Percentiles rank a stretch among this genome's conserved stretches.
phyloP scores from a whole-genome alignment of 2,329 filamentous ascomycete species.

The Helotiales sp. region DNA sequence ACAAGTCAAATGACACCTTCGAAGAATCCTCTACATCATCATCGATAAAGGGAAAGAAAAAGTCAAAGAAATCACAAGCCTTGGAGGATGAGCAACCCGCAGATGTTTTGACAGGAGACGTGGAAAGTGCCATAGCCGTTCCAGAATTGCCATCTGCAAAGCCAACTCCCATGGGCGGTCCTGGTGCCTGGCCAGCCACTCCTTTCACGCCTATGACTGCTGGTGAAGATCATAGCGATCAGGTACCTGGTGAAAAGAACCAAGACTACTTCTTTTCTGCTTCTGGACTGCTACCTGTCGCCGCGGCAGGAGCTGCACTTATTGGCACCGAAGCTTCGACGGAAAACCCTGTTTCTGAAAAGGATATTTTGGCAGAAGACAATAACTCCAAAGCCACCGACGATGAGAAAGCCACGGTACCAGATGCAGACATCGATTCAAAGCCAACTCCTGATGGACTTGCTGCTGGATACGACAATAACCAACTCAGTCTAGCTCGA shows the following conservation, averaged over 20 bases:
- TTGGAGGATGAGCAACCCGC: conserved; percentile 1
- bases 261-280: conserved; percentile 20
- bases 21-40: neutral
- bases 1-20: neutral
- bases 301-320: conserved; percentile 18
- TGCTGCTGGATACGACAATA: conserved; percentile 25
- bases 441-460: conserved; percentile 23
- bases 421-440: conserved; percentile 4
- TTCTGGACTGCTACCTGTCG: conserved; percentile 13
- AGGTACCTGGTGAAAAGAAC: conserved; percentile 7
- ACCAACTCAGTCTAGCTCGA: conserved; percentile 31
- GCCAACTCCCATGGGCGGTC: conserved; percentile 25
- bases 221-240: conserved; percentile 8
- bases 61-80: conserved; percentile 2
- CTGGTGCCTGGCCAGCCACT: conserved; percentile 24
- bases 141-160: conserved; percentile 16
- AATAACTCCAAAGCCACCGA: conserved; percentile 9
- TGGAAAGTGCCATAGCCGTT: conserved; percentile 1
- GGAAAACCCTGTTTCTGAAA: conserved; percentile 2
- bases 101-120: neutral
- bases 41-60: conserved; percentile 12
- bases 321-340: conserved; percentile 4
- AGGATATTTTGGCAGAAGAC: conserved; percentile 4
- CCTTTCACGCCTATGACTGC: conserved; percentile 20
- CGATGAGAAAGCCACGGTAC: neutral